These are phyloP conservation scores for Cladosporium sp. DNA, from an alignment of 2,329 filamentous ascomycete species.

Conservation along the genomic window DNA sequence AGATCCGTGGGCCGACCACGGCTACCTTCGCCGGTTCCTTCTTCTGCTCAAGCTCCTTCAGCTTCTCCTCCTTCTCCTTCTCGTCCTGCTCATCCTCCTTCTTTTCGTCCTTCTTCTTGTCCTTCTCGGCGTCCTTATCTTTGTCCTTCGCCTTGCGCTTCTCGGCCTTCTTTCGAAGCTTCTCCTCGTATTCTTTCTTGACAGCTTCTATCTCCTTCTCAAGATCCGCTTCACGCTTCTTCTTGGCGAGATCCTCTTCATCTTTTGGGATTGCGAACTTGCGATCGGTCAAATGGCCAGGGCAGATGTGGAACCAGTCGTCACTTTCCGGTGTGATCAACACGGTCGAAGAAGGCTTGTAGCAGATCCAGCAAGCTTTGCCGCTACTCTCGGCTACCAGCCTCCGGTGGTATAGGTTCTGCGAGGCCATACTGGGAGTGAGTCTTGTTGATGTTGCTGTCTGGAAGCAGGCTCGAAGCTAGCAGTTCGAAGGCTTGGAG, in stretches of 20 bases:
- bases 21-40: slow-evolving; percentile 61
- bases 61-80: slow-evolving; percentile 39
- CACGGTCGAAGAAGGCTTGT: slow-evolving; percentile 80
- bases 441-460: neutral
- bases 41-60: slow-evolving; percentile 40
- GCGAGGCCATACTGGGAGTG: slow-evolving; percentile 43
- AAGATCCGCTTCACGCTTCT: slow-evolving; percentile 49
- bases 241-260: slow-evolving; percentile 56
- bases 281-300: slow-evolving; percentile 73
- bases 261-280: slow-evolving; percentile 73
- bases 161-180: slow-evolving; percentile 40
- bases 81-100: slow-evolving; percentile 62
- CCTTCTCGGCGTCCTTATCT: slow-evolving; percentile 59
- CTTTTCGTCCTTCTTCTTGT: slow-evolving; percentile 72
- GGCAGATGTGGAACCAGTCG: slow-evolving; percentile 84
- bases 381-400: slow-evolving; percentile 79
- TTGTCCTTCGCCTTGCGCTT: slow-evolving; percentile 49
- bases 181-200: slow-evolving; percentile 50
- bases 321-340: slow-evolving; percentile 86
- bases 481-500: neutral
- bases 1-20: slow-evolving; percentile 69
- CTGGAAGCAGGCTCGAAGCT: neutral
- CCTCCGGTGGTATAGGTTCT: slow-evolving; percentile 78
- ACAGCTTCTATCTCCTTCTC: slow-evolving; percentile 46
- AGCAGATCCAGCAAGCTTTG: slow-evolving; percentile 87